Base-by-base conservation (phyloP, 164 flowering plant genomes). In the Aristolochia contorta region DNA sequence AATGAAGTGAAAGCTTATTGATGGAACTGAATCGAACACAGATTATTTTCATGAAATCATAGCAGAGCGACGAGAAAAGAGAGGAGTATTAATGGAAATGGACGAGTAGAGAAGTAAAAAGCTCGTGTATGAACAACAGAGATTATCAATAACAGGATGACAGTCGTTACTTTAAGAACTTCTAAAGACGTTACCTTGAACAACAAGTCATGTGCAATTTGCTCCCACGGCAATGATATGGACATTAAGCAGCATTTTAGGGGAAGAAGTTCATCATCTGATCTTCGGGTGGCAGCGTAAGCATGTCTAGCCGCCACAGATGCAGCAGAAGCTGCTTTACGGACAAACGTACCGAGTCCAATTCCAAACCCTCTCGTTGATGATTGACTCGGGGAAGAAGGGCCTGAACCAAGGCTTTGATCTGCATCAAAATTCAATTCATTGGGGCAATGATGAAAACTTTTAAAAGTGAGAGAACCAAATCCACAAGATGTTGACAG, bases 161-260 rank as follows among this genome's bases (percentile, higher is more conserved):
- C 10, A 37, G 12, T 10, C 43, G 7, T 37, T 37, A 10, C 0
- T 8, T 37, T 37, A 3, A 3, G 33, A 32, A 32, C 33, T 5
- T 15, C 13, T 6, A 23, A 53, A 58, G 43, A 21, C 25, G 59
- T 74, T 61, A 93, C 97, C 97, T 93, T 93, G 69, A 93, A 88
- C 65, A 93, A 46, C 60, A 93, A 94, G 78, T 93, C 99, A 69
- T 88, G 71, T 41, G 89, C 97, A 61, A 93, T 88, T 71, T 83
- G 66, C 49, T 93, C 99, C 99, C 99, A 93, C 4, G 99, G 97
- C 72, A 93, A 70, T 15, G 97, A 82, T 69, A 93, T 75, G 47
- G 99, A 93, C 97, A 93, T 93, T 53, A 93, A 81, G 79, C 91
- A 83, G 75, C 99, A 93, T 70, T 85, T 90, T 54, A 93, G 84